phyloP scores from a whole-genome alignment of 441 rosid genomes.

The Brassica balearica region DNA sequence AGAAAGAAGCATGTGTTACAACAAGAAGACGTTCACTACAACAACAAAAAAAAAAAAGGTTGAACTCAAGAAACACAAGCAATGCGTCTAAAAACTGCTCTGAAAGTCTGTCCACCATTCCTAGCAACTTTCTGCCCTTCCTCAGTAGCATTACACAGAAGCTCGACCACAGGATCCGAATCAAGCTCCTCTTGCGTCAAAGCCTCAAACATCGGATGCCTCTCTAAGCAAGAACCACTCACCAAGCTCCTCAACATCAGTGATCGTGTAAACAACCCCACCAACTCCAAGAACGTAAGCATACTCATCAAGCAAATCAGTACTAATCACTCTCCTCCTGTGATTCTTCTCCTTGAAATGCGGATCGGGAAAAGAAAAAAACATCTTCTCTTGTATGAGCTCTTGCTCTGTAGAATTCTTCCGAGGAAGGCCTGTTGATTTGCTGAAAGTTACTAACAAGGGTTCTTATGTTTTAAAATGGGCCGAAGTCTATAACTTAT shows the following conservation, averaged over 20 bases:
- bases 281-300: constrained; percentile 80
- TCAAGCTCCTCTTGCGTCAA: constrained; percentile 63
- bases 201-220: constrained; percentile 82
- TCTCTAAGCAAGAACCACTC: constrained; percentile 86
- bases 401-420: constrained; percentile 86
- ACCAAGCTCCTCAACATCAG: constrained; percentile 95
- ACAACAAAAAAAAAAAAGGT: not conserved
- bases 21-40: constrained; percentile 22
- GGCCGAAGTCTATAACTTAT: constrained; percentile 11
- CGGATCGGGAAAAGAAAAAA: too few relatives aligned
- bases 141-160: constrained; percentile 75
- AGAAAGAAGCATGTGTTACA: constrained; percentile 18
- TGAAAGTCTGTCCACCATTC: constrained; percentile 89
- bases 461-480: constrained; percentile 18
- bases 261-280: constrained; percentile 85
- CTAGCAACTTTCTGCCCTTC: constrained; percentile 98
- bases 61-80: constrained; percentile 43
- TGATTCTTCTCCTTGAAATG: too few relatives aligned
- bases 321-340: too few relatives aligned
- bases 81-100: constrained; percentile 77
- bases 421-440: constrained; percentile 91
- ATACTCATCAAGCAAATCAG: constrained; percentile 83
- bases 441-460: constrained; percentile 50
- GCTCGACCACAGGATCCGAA: constrained; percentile 72
- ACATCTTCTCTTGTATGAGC: constrained; percentile 54